Evolutionary conservation across 2,329 filamentous ascomycete genomes (phyloP).

Genomic region (Exophiala dermatitidis): DNA sequence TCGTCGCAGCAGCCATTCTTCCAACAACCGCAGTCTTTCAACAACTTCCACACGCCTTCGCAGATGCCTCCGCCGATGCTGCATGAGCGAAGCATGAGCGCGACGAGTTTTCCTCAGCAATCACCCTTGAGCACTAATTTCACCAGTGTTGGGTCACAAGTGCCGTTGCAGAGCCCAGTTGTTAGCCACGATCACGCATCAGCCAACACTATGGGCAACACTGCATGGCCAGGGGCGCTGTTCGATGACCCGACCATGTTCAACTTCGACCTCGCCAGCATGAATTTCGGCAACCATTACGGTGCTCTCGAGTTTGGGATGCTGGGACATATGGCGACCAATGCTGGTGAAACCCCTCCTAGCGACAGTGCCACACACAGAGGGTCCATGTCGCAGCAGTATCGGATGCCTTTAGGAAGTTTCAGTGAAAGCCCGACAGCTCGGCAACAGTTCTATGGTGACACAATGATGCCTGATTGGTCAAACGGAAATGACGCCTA

Average conservation of each 20-base stretch:
- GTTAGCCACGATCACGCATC: slow-evolving; percentile 37
- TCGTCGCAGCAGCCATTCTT: slow-evolving; percentile 39
- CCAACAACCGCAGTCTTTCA: slow-evolving; percentile 28
- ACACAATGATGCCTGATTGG: slow-evolving; percentile 43
- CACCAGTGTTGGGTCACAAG: slow-evolving; percentile 42
- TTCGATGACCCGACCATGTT: slow-evolving; percentile 90
- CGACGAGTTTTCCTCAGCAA: slow-evolving; percentile 57
- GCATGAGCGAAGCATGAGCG: slow-evolving; percentile 40
- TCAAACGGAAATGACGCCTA: slow-evolving; percentile 36
- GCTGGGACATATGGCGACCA: slow-evolving; percentile 92
- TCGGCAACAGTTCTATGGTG: slow-evolving; percentile 37
- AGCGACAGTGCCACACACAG: slow-evolving; percentile 51
- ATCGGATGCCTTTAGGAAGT: slow-evolving; percentile 32
- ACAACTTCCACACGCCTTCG: slow-evolving; percentile 37
- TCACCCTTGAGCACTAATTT: slow-evolving; percentile 71
- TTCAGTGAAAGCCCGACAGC: slow-evolving; percentile 42
- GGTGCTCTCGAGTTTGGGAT: slow-evolving; percentile 93
- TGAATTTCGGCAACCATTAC: slow-evolving; percentile 95
- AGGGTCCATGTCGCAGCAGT: slow-evolving; percentile 40
- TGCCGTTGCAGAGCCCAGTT: slow-evolving; percentile 32
- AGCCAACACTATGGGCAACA: slow-evolving; percentile 24
- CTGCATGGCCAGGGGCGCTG: slow-evolving; percentile 48
- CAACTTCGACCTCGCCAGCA: slow-evolving; percentile 89
- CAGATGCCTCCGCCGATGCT: slow-evolving; percentile 38
- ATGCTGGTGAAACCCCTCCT: slow-evolving; percentile 69